Percentiles rank a stretch among this genome's conserved stretches.
phyloP scores from a whole-genome alignment of 805 yeast species.

The Tetrapisispora pingtungensis region DNA sequence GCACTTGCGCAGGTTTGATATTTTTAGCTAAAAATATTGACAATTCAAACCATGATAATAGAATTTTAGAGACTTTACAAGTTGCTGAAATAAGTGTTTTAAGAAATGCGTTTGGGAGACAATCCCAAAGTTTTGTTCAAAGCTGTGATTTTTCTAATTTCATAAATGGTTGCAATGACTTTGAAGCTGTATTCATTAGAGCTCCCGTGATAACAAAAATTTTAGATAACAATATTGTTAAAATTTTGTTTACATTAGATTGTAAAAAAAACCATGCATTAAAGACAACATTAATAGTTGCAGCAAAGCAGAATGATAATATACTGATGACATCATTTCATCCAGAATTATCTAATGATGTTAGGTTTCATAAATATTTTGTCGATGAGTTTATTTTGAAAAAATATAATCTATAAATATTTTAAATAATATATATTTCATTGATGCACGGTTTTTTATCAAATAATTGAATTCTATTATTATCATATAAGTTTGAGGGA shows the following conservation, averaged over 20 bases:
- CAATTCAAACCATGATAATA: slow-evolving; percentile 33
- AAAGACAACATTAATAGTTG: slow-evolving; percentile 41
- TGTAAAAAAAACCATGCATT: slow-evolving; percentile 15
- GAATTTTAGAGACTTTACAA: slow-evolving; percentile 48
- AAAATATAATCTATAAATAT: not conserved
- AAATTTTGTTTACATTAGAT: slow-evolving; percentile 33
- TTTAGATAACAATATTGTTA: slow-evolving; percentile 23
- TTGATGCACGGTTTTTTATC: not conserved
- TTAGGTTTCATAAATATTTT: slow-evolving; percentile 63
- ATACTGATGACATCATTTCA: slow-evolving; percentile 70
- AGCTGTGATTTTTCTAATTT: slow-evolving; percentile 34
- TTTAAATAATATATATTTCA: slow-evolving; percentile 1
- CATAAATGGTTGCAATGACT: slow-evolving; percentile 32
- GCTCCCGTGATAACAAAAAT: slow-evolving; percentile 56
- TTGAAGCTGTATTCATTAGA: slow-evolving; percentile 50
- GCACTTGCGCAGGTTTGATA: slow-evolving; percentile 79
- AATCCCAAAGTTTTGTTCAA: slow-evolving; percentile 52
- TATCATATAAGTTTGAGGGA: slow-evolving; percentile 13
- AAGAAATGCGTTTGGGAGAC: slow-evolving; percentile 74
- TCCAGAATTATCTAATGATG: slow-evolving; percentile 57
- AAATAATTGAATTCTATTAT: slow-evolving; percentile 9
- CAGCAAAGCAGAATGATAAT: slow-evolving; percentile 53
- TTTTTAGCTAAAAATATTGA: slow-evolving; percentile 46
- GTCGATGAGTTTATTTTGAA: slow-evolving; percentile 42
- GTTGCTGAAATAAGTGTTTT: slow-evolving; percentile 55